Evolutionary conservation across 306 rosid genomes (phyloP), one percentile per base, ranked within the genome.

Genomic region (Oxytropis ochrocephala): DNA sequence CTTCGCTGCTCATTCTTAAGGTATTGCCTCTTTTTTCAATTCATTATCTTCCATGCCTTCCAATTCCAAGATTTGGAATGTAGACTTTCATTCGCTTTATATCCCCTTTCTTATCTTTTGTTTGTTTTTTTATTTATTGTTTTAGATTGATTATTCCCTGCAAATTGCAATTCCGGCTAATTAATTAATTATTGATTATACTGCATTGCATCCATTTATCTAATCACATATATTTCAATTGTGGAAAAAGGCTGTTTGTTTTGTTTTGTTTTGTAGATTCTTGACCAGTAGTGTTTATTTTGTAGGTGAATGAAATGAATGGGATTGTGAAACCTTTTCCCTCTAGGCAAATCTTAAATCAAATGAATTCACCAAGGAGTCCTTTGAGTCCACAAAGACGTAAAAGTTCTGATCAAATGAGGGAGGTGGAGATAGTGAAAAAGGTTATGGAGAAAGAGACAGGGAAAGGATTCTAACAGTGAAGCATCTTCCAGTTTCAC

Each of bases 361-460:
- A 62, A 52, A 56, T 27, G 38, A 79, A 68, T 54, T 76, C 85
- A 38, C 85, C 58, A 0, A 78, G 65, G 71, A 77, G 72, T 65
- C 51, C 84, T 44, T 66, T 62, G 69, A 85, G 72, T 64, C 83
- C 80, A 16, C 84, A 69, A 72, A 81, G 97, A 94, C 57, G 78
- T 83, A 89, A 82, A 64, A 86, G 88, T 76, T 89, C 88, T 55
- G 88, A 75, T 76, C 92, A 79, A 57, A 85, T 82, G 87, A 84
- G 82, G 71, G 89, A 87, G 80, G 81, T 85, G 60, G 96, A 94
- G 85, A 86, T 81, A 72, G 86, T 85, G 75, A 85, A 84, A 82
- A 90, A 90, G 74, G 95, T 80, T 62, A 82, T 77, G 64, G 65
- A 64, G 36, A 86, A 79, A 48, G 82, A 62, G 75, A 80, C 71